Evolutionary conservation across 768 basidiomycete genomes (phyloP).

Genomic region (Boletus eberwhitei): DNA sequence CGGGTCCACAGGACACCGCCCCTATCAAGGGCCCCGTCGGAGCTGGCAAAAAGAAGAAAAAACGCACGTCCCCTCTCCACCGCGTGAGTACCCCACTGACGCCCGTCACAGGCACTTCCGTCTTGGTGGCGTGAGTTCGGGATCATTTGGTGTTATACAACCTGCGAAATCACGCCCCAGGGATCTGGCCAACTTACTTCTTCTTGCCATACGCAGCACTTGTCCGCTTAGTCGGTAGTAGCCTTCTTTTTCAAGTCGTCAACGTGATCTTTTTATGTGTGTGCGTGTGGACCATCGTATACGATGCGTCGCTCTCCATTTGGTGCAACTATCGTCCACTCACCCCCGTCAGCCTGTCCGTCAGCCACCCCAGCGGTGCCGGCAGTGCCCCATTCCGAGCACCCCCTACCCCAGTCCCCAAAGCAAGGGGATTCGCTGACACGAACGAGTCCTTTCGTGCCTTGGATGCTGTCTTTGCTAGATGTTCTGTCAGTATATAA

Average conservation of each 20-base stretch:
- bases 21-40: constrained; percentile 46
- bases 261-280: not conserved
- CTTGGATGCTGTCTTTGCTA: constrained; percentile 69
- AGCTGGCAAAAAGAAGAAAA: constrained; percentile 70
- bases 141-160: not conserved
- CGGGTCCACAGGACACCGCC: constrained; percentile 43
- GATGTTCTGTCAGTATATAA: constrained; percentile 13
- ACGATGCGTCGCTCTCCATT: not conserved
- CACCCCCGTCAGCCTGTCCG: constrained; percentile 67
- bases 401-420: constrained; percentile 61
- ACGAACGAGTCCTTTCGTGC: constrained; percentile 74
- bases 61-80: constrained; percentile 45
- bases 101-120: constrained; percentile 23
- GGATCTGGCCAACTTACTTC: not conserved
- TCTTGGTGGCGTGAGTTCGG: constrained; percentile 17
- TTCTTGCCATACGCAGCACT: not conserved
- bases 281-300: not conserved
- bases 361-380: constrained; percentile 77
- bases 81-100: constrained; percentile 4
- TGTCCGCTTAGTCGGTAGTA: not conserved
- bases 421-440: constrained; percentile 78
- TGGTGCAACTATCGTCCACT: constrained; percentile 40
- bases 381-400: constrained; percentile 59
- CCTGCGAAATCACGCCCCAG: not conserved
- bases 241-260: not conserved